Evolutionary conservation across 306 rosid genomes (phyloP).

Genomic region (Medicago ruthenica): DNA sequence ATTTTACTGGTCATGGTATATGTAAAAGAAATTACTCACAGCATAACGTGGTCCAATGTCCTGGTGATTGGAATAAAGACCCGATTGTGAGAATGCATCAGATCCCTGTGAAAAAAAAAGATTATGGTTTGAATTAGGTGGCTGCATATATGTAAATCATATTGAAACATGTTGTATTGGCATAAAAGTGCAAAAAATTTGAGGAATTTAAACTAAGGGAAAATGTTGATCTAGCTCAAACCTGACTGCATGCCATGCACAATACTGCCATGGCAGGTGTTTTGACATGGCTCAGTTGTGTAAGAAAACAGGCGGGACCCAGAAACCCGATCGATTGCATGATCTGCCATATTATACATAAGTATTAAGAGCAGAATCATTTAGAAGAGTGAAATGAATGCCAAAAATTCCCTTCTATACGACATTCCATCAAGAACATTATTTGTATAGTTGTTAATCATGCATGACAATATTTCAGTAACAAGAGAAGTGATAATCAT

Average conservation of each 20-base stretch:
- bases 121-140: slow-evolving; percentile 13
- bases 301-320: slow-evolving; percentile 90
- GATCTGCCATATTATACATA: slow-evolving; percentile 59
- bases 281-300: slow-evolving; percentile 77
- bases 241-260: slow-evolving; percentile 99
- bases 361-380: neutral
- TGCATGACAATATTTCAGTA: slow-evolving; percentile 6
- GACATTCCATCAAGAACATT: neutral
- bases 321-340: slow-evolving; percentile 93
- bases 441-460: slow-evolving; percentile 5
- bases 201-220: slow-evolving; percentile 2
- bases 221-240: slow-evolving; percentile 54
- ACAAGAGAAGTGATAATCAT: slow-evolving; percentile 41
- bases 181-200: neutral
- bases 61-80: slow-evolving; percentile 90
- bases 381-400: neutral
- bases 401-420: neutral
- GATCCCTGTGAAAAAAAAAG: slow-evolving; percentile 64
- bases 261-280: slow-evolving; percentile 87
- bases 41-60: slow-evolving; percentile 96
- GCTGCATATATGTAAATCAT: slow-evolving; percentile 3
- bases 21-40: slow-evolving; percentile 55
- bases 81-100: slow-evolving; percentile 94
- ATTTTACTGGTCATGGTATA: neutral
- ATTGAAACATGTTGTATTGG: slow-evolving; percentile 23